Base-by-base conservation (phyloP, 129 eudicot genomes). In the Smallanthus sonchifolius region DNA sequence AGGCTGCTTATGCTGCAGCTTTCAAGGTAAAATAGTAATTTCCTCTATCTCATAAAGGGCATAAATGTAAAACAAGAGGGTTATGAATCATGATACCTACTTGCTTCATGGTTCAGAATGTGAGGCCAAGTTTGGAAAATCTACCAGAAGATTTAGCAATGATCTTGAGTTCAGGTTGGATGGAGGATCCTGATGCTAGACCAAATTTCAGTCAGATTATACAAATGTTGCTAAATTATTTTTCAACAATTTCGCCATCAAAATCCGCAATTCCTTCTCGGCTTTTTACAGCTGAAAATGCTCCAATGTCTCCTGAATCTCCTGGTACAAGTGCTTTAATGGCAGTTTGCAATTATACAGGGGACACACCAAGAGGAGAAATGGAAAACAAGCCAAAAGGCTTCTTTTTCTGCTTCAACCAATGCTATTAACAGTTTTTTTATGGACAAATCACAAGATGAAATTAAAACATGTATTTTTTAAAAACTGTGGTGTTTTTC, bases 1-100 rank as follows among this genome's bases (percentile, higher is more conserved):
- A 86, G 76, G 90, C 90, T 30, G 90, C 90, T 11, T 86, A 86
- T 66, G 90, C 90, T 13, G 90, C 90, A 10, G 90, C 90, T 69
- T 86, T 86, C 72, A 86, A 86, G 83, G 90, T 86, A 83, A 49
- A 70, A 6, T 71, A 44, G 40, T 38, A 69, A 43, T 54, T 56
- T 52, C 69, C 40, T 6, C 43, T 14, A 5, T 34, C 14, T 56
- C 54, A 43, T 72, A 57, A 10, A 13, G 7, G 24, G 49, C 44
- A 38, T n/a, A 10, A 76, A 6, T 54, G n/a, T 32, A 55, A 55
- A 76, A 63, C 1, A 75, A 36, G 30, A 38, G 55, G 72, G 24
- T 57, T 56, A 14, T 32, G 36, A 67, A 34, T 55, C 45, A 10
- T 35, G 51, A 59, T 60, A 36, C 75, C 67, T 69, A 69, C 62